phyloP scores from a whole-genome alignment of 2,329 filamentous ascomycete species.

The Cladophialophora chaetospira region DNA sequence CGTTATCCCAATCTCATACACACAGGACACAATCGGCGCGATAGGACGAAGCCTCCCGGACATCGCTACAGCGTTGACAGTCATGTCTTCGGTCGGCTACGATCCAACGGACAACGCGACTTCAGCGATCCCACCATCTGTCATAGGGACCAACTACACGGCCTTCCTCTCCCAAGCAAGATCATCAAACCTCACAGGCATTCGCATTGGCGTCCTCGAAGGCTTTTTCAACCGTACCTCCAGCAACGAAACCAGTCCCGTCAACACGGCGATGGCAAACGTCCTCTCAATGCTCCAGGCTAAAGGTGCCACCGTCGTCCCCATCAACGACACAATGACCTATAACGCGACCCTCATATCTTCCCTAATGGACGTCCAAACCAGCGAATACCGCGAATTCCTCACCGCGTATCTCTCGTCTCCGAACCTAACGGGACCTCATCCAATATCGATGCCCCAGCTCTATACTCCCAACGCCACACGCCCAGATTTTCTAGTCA shows the following conservation, averaged over 20 bases:
- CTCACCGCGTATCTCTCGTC: slow-evolving; percentile 59
- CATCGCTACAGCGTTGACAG: slow-evolving; percentile 53
- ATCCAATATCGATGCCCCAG: slow-evolving; percentile 38
- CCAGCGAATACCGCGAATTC: slow-evolving; percentile 59
- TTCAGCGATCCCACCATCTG: slow-evolving; percentile 44
- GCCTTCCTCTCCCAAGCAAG: slow-evolving; percentile 39
- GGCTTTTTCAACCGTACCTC: slow-evolving; percentile 60
- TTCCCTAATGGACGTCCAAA: slow-evolving; percentile 59
- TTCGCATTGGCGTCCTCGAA: slow-evolving; percentile 54
- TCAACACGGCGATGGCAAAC: slow-evolving; percentile 56
- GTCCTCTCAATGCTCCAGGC: slow-evolving; percentile 50
- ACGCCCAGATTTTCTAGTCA: slow-evolving; percentile 56
- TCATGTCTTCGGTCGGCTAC: slow-evolving; percentile 56
- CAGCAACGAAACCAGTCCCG: slow-evolving; percentile 57
- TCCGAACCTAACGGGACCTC: slow-evolving; percentile 45
- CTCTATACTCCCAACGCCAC: slow-evolving; percentile 39
- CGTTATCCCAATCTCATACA: slow-evolving; percentile 36
- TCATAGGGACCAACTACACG: slow-evolving; percentile 51
- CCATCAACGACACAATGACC: slow-evolving; percentile 47
- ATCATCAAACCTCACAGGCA: slow-evolving; percentile 38
- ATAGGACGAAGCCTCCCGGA: slow-evolving; percentile 50
- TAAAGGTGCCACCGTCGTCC: slow-evolving; percentile 54
- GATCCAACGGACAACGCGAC: slow-evolving; percentile 58
- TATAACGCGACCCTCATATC: slow-evolving; percentile 58
- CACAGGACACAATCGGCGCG: slow-evolving; percentile 33